phyloP scores from a whole-genome alignment of 768 basidiomycete genomes.

The Tremella fuciformis region DNA sequence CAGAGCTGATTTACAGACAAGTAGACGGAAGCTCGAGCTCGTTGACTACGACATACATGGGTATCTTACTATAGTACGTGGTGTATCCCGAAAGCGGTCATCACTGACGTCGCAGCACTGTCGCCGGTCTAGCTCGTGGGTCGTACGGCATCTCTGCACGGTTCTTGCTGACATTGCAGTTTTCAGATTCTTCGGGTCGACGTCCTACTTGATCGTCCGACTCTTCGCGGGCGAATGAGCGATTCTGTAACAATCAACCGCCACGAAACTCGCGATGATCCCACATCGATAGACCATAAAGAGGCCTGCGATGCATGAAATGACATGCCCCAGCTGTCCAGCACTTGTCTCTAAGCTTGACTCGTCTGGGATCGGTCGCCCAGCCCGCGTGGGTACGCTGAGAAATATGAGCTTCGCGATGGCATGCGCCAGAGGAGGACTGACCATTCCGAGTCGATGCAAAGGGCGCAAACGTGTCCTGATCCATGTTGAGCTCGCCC shows the following conservation, averaged over 20 bases:
- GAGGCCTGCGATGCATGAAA: too few species aligned
- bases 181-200: constrained; percentile 77
- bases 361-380: too few species aligned
- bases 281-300: too few species aligned
- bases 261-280: too few species aligned
- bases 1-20: constrained; percentile 53
- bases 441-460: too few species aligned
- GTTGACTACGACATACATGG: constrained; percentile 80
- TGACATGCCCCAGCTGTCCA: constrained; percentile 6
- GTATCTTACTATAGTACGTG: constrained; percentile 68
- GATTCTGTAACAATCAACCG: constrained; percentile 23
- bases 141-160: constrained; percentile 20
- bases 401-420: too few species aligned
- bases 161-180: constrained; percentile 56
- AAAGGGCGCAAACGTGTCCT: neutral
- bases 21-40: constrained; percentile 57
- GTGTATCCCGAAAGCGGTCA: too few species aligned
- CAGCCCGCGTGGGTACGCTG: too few species aligned
- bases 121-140: constrained; percentile 82
- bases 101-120: constrained; percentile 56
- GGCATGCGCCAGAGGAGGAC: too few species aligned
- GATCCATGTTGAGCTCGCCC: constrained; percentile 1
- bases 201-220: constrained; percentile 76
- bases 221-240: constrained; percentile 79
- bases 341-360: too few species aligned